These are phyloP conservation scores for Coemansia sp. DNA, from an alignment of 192 early-diverging fungal species.

Conservation along the genomic window DNA sequence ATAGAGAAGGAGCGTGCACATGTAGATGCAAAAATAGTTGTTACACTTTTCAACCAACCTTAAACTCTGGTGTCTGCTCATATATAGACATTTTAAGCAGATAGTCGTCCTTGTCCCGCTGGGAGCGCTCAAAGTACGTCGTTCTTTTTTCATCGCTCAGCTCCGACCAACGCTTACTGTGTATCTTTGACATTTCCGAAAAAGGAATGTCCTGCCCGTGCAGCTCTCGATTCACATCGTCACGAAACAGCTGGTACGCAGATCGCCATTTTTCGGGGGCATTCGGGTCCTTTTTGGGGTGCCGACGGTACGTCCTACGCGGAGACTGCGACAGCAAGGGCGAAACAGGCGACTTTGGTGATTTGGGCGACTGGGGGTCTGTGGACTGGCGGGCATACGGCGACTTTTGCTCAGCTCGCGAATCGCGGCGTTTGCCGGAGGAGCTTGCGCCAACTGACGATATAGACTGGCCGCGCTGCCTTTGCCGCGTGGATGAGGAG, in stretches of 20 bases:
- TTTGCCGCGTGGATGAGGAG: constrained; percentile 9
- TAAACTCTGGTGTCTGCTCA: constrained; percentile 30
- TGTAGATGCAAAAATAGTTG: too few relatives aligned
- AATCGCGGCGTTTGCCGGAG: constrained; percentile 19
- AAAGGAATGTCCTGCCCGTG: constrained; percentile 40
- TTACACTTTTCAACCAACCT: too few relatives aligned
- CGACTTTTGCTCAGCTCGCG: constrained; percentile 18
- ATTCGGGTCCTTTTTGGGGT: constrained; percentile 48
- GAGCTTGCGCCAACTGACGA: constrained; percentile 19
- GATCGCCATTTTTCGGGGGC: constrained; percentile 51
- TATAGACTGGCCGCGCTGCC: constrained; percentile 34
- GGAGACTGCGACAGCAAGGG: constrained; percentile 15
- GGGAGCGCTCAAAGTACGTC: constrained; percentile 30
- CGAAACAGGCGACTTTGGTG: constrained; percentile 6
- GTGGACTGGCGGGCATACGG: constrained; percentile 24
- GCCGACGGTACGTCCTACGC: constrained; percentile 38
- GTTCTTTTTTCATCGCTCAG: constrained; percentile 18
- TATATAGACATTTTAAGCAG: constrained; percentile 33
- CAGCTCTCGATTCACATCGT: constrained; percentile 47
- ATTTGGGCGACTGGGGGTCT: constrained; percentile 15
- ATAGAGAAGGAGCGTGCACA: too few relatives aligned
- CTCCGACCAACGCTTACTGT: constrained; percentile 46
- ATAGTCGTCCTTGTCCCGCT: constrained; percentile 41
- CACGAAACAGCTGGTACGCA: constrained; percentile 51
- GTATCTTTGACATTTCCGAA: constrained; percentile 50